Evolutionary conservation across 208 protist genomes (phyloP), one percentile per base, ranked within the genome.

Genomic region (Trichomonas vaginalis): DNA sequence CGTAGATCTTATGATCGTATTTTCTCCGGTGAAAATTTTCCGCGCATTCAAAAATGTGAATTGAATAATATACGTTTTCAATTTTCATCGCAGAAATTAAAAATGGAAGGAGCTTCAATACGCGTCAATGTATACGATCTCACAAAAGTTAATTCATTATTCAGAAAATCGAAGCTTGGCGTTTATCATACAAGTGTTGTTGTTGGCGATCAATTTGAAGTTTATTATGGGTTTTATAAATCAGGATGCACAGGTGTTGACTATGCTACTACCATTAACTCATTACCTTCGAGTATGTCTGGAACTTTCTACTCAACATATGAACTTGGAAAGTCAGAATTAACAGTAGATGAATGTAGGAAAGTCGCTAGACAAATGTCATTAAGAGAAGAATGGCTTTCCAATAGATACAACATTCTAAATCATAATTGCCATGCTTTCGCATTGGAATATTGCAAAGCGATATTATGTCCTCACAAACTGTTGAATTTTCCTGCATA

Each of bases 181-280:
- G 39, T 88, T 47, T 88, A 88, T 47, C 82, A 88, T 47, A 88
- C 82, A 8, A 88, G 82, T 88, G 82, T 88, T 88, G 82, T 88
- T 40, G 82, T 88, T 47, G 82, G 82, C 0, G 82, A 88, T 10
- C 12, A 37, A 23, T 88, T 88, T 47, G 82, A 88, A 88, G 39
- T 88, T 47, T 88, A 88, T 46, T 88, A 88, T 47, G 82, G 82
- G 0, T 88, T 88, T 47, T 46, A 47, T 46, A 35, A 14, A 47
- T 45, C 32, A 4, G 35, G 82, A 47, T 35, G 32, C 32, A 88
- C 82, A 17, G 82, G 82, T 45, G 39, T 88, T 88, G 82, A 88
- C 15, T 88, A 88, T 47, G 82, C 82, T 10, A 47, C 4, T n/a
- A 6, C 21, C 8, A 88, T 88, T 17, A 47, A 88, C 47, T 32